Conservation (phyloP, 2,329 filamentous ascomycete species). For the Trichoderma brevicompactum region DNA sequence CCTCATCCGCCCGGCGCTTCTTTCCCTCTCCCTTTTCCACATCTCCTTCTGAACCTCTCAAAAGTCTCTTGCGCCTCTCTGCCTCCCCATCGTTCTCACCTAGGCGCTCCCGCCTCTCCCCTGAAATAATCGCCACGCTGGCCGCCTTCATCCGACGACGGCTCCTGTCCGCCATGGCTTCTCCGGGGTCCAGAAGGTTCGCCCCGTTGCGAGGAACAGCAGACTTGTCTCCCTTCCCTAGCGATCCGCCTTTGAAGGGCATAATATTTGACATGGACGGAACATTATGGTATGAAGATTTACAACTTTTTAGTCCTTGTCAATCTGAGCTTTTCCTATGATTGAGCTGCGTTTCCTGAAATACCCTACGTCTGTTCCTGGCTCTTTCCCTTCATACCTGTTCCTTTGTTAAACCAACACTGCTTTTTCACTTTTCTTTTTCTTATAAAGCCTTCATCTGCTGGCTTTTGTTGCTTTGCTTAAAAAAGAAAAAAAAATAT, state of each 20-base stretch:
- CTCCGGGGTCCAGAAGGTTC: conserved; percentile 53
- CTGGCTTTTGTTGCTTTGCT: background rate
- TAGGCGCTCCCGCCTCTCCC: background rate
- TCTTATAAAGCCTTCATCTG: background rate
- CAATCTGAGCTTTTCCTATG: background rate
- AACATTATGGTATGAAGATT: conserved; percentile 75
- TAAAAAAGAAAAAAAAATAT: too few relatives aligned
- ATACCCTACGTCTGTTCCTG: background rate
- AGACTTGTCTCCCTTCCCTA: conserved; percentile 35
- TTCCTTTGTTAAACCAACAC: background rate
- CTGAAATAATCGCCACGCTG: conserved; percentile 14
- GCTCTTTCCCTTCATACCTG: background rate
- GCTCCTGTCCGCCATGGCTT: conserved; percentile 47
- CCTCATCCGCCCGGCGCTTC: background rate
- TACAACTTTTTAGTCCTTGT: background rate
- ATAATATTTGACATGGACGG: conserved; percentile 93
- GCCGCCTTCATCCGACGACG: conserved; percentile 24
- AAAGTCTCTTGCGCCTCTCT: conserved; percentile 11
- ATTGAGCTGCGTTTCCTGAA: background rate
- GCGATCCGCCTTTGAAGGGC: conserved; percentile 57
- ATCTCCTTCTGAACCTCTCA: conserved; percentile 34
- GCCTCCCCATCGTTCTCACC: background rate
- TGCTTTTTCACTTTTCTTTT: background rate
- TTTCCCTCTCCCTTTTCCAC: background rate
- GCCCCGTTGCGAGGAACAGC: conserved; percentile 55